Percentiles rank a stretch among this genome's conserved stretches.
phyloP scores from a whole-genome alignment of 257 asterid genomes.

The Solanum pinnatisectum region DNA sequence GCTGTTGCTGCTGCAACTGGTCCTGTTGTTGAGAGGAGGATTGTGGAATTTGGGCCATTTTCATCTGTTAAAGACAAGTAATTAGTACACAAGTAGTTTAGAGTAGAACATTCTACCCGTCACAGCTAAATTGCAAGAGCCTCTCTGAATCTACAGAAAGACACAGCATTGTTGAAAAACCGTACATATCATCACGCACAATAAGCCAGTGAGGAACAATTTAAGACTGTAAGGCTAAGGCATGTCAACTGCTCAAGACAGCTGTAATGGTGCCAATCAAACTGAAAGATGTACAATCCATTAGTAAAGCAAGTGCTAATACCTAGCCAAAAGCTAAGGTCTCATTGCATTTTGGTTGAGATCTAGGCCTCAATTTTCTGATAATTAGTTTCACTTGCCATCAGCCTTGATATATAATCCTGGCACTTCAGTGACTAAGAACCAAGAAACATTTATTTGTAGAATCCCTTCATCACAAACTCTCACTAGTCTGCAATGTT shows the following conservation, averaged over 20 bases:
- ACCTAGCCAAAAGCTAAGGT: background rate
- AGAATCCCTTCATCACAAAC: background rate
- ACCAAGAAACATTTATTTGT: background rate
- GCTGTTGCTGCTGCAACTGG: constrained; percentile 26
- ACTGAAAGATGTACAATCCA: background rate
- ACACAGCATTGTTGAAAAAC: background rate
- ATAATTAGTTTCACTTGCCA: background rate
- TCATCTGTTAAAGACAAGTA: constrained; percentile 24
- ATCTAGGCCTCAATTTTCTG: background rate
- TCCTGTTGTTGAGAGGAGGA: constrained; percentile 50
- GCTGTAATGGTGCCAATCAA: background rate
- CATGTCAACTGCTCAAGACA: background rate
- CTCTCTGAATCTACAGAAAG: background rate
- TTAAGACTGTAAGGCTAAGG: background rate
- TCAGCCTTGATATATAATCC: background rate
- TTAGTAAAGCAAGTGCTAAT: background rate
- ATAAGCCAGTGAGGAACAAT: background rate
- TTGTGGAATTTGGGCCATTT: constrained; percentile 43
- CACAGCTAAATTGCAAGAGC: background rate
- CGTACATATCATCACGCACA: background rate
- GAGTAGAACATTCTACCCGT: background rate
- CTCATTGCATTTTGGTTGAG: background rate
- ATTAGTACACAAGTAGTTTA: background rate
- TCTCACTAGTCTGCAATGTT: background rate
- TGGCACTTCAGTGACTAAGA: background rate